Percentiles rank a stretch among this genome's conserved stretches.
These are phyloP conservation scores for Lactarius trivialis DNA, from an alignment of 768 basidiomycete genomes.

Conservation along the genomic window DNA sequence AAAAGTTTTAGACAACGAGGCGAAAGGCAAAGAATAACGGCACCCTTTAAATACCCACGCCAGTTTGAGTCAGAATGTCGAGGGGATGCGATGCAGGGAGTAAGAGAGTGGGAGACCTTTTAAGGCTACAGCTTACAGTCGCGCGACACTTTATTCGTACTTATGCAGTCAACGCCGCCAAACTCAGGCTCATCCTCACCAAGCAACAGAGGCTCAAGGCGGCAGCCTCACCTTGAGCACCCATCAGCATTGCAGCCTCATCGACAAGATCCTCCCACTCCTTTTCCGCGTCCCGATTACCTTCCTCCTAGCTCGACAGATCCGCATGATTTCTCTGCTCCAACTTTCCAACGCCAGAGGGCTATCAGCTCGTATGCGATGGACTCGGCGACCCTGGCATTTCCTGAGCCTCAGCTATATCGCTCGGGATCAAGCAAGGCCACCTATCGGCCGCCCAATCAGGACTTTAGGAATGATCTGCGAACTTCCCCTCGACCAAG, in stretches of 20 bases:
- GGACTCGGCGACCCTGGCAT: conserved; percentile 31
- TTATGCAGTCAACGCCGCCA: neutral
- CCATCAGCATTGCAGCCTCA: neutral
- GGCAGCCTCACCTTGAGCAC: conserved; percentile 4
- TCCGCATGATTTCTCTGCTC: neutral
- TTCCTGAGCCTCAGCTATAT: conserved; percentile 49
- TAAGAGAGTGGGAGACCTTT: neutral
- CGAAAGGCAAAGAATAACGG: neutral
- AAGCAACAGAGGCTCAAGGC: conserved; percentile 1
- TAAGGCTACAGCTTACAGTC: neutral
- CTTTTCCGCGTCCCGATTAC: conserved; percentile 8
- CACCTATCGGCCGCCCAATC: conserved; percentile 22
- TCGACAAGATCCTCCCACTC: neutral
- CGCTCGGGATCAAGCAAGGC: conserved; percentile 38
- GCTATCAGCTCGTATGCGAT: conserved; percentile 20
- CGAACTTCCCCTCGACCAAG: neutral
- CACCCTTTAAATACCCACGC: conserved; percentile 13
- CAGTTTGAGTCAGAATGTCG: conserved; percentile 2
- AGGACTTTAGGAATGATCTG: neutral
- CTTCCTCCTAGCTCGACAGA: neutral
- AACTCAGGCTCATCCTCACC: neutral
- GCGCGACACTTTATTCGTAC: neutral
- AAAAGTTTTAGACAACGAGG: neutral
- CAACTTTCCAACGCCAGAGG: conserved; percentile 19
- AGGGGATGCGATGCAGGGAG: neutral